A percentile compares a stretch with the other conserved stretches of the same genome.
These are phyloP conservation scores for Candida nanaspora DNA, from an alignment of 805 yeast species.

Conservation along the genomic window DNA sequence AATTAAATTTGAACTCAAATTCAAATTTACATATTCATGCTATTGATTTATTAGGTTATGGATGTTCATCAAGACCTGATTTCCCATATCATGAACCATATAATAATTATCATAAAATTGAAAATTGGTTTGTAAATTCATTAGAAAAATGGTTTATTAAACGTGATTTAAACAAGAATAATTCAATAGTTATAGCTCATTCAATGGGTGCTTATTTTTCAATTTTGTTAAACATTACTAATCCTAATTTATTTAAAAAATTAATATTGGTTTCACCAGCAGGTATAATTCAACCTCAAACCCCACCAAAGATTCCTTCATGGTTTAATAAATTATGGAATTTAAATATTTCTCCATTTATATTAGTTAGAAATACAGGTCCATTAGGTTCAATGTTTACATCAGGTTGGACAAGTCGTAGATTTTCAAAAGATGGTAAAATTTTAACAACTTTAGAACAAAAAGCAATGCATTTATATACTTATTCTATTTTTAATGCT, in stretches of 20 bases:
- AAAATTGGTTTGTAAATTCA: slow-evolving; percentile 58
- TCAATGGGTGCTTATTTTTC: slow-evolving; percentile 89
- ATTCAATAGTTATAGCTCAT: slow-evolving; percentile 68
- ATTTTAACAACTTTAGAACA: slow-evolving; percentile 36
- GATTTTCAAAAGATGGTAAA: slow-evolving; percentile 49
- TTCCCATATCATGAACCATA: slow-evolving; percentile 37
- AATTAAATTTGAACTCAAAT: too few relatives aligned
- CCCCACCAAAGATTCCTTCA: slow-evolving; percentile 47
- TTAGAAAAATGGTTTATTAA: slow-evolving; percentile 54
- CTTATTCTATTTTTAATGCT: slow-evolving; percentile 78
- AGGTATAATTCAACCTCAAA: slow-evolving; percentile 53
- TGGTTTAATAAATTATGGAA: slow-evolving; percentile 83
- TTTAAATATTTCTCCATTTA: slow-evolving; percentile 73
- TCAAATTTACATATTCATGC: slow-evolving; percentile 74
- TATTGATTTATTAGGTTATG: slow-evolving; percentile 85
- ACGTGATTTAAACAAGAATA: slow-evolving; percentile 29
- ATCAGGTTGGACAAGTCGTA: slow-evolving; percentile 81
- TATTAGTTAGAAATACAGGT: slow-evolving; percentile 69
- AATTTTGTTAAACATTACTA: slow-evolving; percentile 54
- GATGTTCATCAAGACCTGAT: slow-evolving; percentile 76
- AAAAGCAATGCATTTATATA: slow-evolving; percentile 61
- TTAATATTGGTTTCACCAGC: slow-evolving; percentile 86
- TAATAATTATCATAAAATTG: slow-evolving; percentile 42
- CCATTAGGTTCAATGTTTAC: slow-evolving; percentile 80
- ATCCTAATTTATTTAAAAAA: slow-evolving; percentile 56